Evolutionary conservation across 768 basidiomycete genomes (phyloP), one percentile per base, ranked within the genome.

Genomic region (Inosperma sp.): DNA sequence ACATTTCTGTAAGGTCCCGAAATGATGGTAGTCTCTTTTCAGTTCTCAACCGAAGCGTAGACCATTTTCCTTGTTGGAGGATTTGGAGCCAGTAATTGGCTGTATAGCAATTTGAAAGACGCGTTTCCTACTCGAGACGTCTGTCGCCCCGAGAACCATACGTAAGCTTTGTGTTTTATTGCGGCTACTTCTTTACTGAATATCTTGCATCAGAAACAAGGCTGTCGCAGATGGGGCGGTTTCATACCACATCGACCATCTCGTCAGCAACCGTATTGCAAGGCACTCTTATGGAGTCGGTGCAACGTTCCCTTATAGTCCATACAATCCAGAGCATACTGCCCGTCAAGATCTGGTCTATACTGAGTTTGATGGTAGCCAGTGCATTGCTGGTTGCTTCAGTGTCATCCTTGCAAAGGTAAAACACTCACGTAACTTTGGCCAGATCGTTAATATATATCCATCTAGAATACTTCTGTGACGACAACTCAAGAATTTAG

Each of bases 41-140:
- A n/a, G 2, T n/a, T 4, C 3, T 41, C 27, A 26, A 41, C 29
- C 16, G 26, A 8, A 25, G 22, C 4, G 10, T 17, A 71, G 68
- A 48, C 65, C 7, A 65, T 76, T 21, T 71, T 78, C 49, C 60
- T 79, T 5, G 77, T 79, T 2, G 78, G 77, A 10, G 77, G 77
- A 0, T 79, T 79, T 57, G 72, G 73, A 10, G 71, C 76, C 1
- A 77, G 69, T 52, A 68, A 72, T 36, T n/a, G n/a, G n/a, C n/a
- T 78, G n/a, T 42, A 27, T 27, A 42, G 12, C n/a, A 42, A 4
- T 4, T 22, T 26, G 3, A 41, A 41, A 26, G 17, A 26, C 40
- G 16, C 17, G 14, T 42, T 10, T 13, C 14, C 16, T 10, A 29
- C 12, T 7, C 21, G 16, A 10, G 12, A 17, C 35, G 16, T 36